A percentile compares a stretch with the other conserved stretches of the same genome.
These are phyloP conservation scores for Cyberlindnera bimundalis DNA, from an alignment of 805 yeast species.

Conservation along the genomic window DNA sequence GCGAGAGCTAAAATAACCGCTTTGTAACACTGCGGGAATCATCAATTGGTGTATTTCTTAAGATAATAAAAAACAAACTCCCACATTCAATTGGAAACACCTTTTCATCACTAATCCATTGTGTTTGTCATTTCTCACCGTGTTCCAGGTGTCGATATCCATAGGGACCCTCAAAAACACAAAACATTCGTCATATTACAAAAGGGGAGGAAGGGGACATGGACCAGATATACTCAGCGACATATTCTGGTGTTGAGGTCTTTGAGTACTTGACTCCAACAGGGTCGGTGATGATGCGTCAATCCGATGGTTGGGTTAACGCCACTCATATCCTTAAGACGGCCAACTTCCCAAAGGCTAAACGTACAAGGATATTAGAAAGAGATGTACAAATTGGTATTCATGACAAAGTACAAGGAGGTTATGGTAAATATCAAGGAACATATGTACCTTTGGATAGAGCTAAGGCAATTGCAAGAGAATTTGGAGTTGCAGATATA, in stretches of 20 bases:
- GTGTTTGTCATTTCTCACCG: too few relatives aligned
- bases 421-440: constrained; percentile 95
- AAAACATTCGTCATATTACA: too few relatives aligned
- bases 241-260: constrained; percentile 79
- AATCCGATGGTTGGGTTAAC: constrained; percentile 79
- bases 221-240: constrained; percentile 62
- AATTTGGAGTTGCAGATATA: constrained; percentile 58
- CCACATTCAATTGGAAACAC: too few relatives aligned
- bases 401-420: constrained; percentile 96
- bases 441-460: constrained; percentile 90
- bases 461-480: constrained; percentile 65
- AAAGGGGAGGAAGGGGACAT: too few relatives aligned
- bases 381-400: constrained; percentile 86
- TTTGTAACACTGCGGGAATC: too few relatives aligned
- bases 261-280: constrained; percentile 68
- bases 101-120: too few relatives aligned
- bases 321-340: constrained; percentile 94
- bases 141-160: too few relatives aligned
- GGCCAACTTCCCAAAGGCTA: constrained; percentile 92
- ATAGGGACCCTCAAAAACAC: not conserved
- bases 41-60: too few relatives aligned
- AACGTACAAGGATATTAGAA: constrained; percentile 86
- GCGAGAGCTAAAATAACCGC: too few relatives aligned
- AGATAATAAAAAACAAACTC: too few relatives aligned
- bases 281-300: constrained; percentile 75